phyloP scores from a whole-genome alignment of 257 asterid genomes.

The Cordia subcordata region DNA sequence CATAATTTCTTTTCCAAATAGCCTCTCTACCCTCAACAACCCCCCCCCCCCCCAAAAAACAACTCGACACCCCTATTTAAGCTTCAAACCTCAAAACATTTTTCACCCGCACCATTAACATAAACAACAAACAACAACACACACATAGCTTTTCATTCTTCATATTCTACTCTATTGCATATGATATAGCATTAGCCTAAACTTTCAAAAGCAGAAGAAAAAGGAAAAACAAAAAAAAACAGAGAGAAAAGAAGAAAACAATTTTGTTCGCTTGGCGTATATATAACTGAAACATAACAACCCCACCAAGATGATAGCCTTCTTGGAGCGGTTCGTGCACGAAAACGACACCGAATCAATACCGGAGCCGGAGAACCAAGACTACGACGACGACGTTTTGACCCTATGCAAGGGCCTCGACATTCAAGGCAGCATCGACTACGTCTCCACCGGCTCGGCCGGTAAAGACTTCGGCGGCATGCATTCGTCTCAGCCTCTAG shows the following conservation, averaged over 20 bases:
- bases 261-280: background rate
- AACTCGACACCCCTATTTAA: background rate
- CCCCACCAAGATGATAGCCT: slow-evolving; percentile 3
- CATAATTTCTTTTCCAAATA: slow-evolving; percentile 26
- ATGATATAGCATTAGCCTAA: background rate
- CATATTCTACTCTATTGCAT: background rate
- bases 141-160: background rate
- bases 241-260: background rate
- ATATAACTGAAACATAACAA: background rate
- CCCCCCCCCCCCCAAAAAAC: background rate
- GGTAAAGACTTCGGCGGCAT: slow-evolving; percentile 78
- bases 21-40: background rate
- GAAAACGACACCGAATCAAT: slow-evolving; percentile 6
- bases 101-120: background rate
- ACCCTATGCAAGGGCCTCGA: slow-evolving; percentile 38
- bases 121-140: background rate
- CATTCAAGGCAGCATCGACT: slow-evolving; percentile 43
- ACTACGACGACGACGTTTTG: slow-evolving; percentile 21
- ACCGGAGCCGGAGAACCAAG: slow-evolving; percentile 33
- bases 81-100: background rate
- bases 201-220: too few relatives aligned
- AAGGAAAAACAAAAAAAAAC: too few relatives aligned
- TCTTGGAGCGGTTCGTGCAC: slow-evolving; percentile 1
- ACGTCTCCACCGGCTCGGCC: slow-evolving; percentile 24
- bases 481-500: slow-evolving; percentile 48